A percentile compares a stretch with the other conserved stretches of the same genome.
Conservation (phyloP, 2,329 filamentous ascomycete genomes). For the Pseudogymnoascus sp. region DNA sequence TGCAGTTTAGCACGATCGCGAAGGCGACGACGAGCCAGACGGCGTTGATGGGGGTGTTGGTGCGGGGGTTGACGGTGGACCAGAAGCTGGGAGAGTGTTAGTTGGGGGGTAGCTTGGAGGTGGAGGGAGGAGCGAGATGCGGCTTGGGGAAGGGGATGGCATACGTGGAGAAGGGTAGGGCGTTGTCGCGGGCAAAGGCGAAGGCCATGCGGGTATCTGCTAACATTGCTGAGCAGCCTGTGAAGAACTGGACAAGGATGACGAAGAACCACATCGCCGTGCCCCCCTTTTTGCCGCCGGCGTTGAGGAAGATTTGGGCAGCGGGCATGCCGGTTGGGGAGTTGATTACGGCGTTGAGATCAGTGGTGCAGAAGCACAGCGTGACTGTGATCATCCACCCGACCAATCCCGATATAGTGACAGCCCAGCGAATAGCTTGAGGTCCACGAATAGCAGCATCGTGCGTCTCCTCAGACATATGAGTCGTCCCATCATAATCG, state of each 20-base stretch:
- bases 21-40: slow-evolving; percentile 58
- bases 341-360: slow-evolving; percentile 47
- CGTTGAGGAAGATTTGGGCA: slow-evolving; percentile 53
- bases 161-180: slow-evolving; percentile 53
- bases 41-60: slow-evolving; percentile 53
- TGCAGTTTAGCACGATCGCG: slow-evolving; percentile 44
- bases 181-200: slow-evolving; percentile 53
- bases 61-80: slow-evolving; percentile 44
- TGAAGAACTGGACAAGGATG: slow-evolving; percentile 59
- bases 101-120: neutral
- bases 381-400: slow-evolving; percentile 59
- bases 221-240: slow-evolving; percentile 56
- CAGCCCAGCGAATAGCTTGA: slow-evolving; percentile 50
- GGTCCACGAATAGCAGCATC: slow-evolving; percentile 55
- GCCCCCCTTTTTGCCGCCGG: slow-evolving; percentile 48
- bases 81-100: slow-evolving; percentile 36
- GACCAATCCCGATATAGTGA: slow-evolving; percentile 51
- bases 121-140: slow-evolving; percentile 17
- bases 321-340: slow-evolving; percentile 54
- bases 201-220: slow-evolving; percentile 57
- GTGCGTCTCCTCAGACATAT: slow-evolving; percentile 62
- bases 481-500: slow-evolving; percentile 60
- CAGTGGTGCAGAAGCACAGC: slow-evolving; percentile 55
- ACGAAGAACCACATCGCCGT: slow-evolving; percentile 55
- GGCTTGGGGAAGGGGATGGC: no score